Evolutionary conservation across 1,284 basidiomycete species (phyloP).

Genomic region (Psilocybe mexicana): DNA sequence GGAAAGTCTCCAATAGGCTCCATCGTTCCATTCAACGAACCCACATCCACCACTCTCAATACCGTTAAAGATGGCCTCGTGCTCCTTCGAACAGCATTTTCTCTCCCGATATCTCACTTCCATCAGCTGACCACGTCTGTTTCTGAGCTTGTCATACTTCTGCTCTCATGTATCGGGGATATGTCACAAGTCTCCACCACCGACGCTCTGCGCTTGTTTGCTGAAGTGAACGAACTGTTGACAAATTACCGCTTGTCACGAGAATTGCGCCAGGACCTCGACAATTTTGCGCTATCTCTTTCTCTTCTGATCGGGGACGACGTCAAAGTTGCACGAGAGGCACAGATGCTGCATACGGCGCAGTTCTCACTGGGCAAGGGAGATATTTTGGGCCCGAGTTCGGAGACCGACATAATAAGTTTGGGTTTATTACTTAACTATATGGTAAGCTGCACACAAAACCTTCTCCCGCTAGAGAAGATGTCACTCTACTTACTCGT

Average conservation of each 20-base stretch:
- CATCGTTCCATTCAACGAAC: constrained; percentile 48
- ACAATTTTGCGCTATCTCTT: constrained; percentile 58
- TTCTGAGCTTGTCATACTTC: constrained; percentile 59
- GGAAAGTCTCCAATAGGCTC: constrained; percentile 54
- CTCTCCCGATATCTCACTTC: constrained; percentile 58
- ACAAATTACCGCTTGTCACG: constrained; percentile 49
- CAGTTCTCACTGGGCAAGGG: constrained; percentile 59
- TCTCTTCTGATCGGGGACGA: constrained; percentile 65
- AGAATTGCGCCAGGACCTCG: constrained; percentile 56
- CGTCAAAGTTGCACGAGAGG: constrained; percentile 62
- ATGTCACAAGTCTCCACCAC: constrained; percentile 58
- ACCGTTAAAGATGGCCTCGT: constrained; percentile 61
- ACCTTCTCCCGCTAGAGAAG: constrained; percentile 8
- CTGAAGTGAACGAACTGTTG: constrained; percentile 57
- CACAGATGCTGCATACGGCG: constrained; percentile 65
- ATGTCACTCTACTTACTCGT: constrained; percentile 4
- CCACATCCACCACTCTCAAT: constrained; percentile 47
- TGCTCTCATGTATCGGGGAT: constrained; percentile 60
- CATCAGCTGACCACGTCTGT: constrained; percentile 60
- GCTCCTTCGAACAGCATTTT: constrained; percentile 56
- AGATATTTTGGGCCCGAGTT: constrained; percentile 54
- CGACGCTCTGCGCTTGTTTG: constrained; percentile 55
- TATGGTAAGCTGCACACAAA: constrained; percentile 43
- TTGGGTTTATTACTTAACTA: constrained; percentile 60
- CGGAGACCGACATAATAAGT: constrained; percentile 63